Evolutionary conservation across 768 basidiomycete genomes (phyloP), one percentile per base, ranked within the genome.

Genomic region (Suillus spraguei): DNA sequence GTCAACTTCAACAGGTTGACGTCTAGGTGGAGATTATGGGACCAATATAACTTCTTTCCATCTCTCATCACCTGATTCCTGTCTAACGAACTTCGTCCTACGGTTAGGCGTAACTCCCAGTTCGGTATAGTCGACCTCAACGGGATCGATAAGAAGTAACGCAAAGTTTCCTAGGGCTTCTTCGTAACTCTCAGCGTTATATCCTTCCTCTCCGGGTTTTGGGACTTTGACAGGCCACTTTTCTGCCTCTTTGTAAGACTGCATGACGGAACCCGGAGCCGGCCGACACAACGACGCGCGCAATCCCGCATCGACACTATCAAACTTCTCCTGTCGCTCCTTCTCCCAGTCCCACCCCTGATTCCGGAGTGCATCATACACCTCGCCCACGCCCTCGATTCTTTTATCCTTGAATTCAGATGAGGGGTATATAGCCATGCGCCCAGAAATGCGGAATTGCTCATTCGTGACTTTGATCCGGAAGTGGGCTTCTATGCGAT

Each of bases 281-380:
- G 91, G 91, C 4, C 87, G 79, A 65, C 83, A 86, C 87, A 90
- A 95, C 47, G 79, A 80, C 28, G 92, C 92, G 66, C 84, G 86
- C 85, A 93, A 85, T 54, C 80, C 74, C 3, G 78, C 81, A 50
- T 82, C 82, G 81, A 94, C 81, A 54, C 64, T 73, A 63, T 83
- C 80, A 72, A 91, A 95, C 38, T 83, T 71, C 54, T 82, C 81
- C n/a, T 76, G 61, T 20, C 93, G 81, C 74, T 87, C 82, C 22
- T 72, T 74, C 68, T 91, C 90, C 92, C 90, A 92, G 32, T 73
- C 69, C n/a, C 69, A 70, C 14, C 72, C 73, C 35, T 80, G 79
- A n/a, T 67, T 65, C 14, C 69, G 72, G 49, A 85, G 71, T 49
- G 75, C 74, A 0, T 75, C 75, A 35, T 64, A 68, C 32, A 73